phyloP scores from a whole-genome alignment of 805 yeast genomes.

The Candida insectalens region DNA sequence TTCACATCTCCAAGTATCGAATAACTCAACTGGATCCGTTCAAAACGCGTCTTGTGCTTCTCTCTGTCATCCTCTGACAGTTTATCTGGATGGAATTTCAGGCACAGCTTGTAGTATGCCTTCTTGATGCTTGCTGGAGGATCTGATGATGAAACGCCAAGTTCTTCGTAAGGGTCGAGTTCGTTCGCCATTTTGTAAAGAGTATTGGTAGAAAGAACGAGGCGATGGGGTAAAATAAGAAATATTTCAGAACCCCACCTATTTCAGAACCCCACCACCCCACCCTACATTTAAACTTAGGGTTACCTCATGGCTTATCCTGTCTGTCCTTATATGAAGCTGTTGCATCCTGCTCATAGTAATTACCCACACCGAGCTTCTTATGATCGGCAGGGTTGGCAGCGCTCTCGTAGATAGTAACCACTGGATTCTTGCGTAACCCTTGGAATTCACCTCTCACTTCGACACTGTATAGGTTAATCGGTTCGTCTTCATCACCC shows the following conservation, averaged over 20 bases:
- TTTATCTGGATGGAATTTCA: conserved; percentile 68
- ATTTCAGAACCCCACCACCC: too few relatives aligned
- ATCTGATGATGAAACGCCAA: conserved; percentile 31
- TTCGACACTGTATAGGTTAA: conserved; percentile 61
- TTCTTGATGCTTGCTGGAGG: conserved; percentile 51
- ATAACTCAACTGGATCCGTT: conserved; percentile 68
- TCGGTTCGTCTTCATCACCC: conserved; percentile 47
- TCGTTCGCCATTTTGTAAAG: too few relatives aligned
- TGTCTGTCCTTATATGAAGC: too few relatives aligned
- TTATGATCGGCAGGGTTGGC: conserved; percentile 88
- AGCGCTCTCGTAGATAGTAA: conserved; percentile 78
- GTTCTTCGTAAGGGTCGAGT: conserved; percentile 44
- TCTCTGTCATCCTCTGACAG: conserved; percentile 23
- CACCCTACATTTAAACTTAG: too few relatives aligned
- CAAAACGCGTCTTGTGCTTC: conserved; percentile 36
- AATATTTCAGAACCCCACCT: too few relatives aligned
- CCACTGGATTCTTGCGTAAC: conserved; percentile 56
- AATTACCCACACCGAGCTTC: background rate
- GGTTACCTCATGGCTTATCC: too few relatives aligned
- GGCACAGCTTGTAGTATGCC: conserved; percentile 55
- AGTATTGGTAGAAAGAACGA: too few relatives aligned
- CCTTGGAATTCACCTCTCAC: conserved; percentile 63
- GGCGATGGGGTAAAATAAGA: too few relatives aligned
- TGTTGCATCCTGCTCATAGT: background rate
- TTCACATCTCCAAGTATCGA: conserved; percentile 51